Evolutionary conservation across 2,329 filamentous ascomycete species (phyloP), one percentile per base, ranked within the genome.

Genomic region (Tolypocladium album): DNA sequence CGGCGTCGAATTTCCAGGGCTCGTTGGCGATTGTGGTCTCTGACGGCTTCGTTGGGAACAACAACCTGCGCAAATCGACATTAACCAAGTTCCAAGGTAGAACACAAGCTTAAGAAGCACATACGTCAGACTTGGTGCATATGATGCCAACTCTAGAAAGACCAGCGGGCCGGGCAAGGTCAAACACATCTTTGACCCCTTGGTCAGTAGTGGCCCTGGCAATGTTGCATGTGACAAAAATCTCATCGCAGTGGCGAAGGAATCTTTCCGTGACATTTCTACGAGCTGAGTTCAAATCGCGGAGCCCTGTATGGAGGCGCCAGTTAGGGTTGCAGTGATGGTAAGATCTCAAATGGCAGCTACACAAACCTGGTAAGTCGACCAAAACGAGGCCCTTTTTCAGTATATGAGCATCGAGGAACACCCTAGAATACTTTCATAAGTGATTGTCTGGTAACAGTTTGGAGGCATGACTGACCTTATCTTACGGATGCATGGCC

Each of bases 371-470:
- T 34, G 79, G 78, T 22, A 82, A 72, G 60, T 82, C 79, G 0
- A 78, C 78, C 8, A 82, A 70, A 4, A 80, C 66, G 1, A 81
- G 69, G 0, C 79, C 79, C 58, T 74, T 77, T 60, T 76, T 78
- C 11, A 82, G 64, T 22, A 81, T 78, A 61, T 78, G 67, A 0
- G 79, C 73, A 17, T 76, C 75, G 13, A 75, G 62, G 47, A 69
- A 76, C 0, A 82, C 76, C 57, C 77, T 79, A n/a, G 22, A 20
- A 39, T 39, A 39, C 20, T 2, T 11, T 56, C 31, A 56, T n/a
- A n/a, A 24, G 22, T 45, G 2, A 13, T 2, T 9, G 8, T 3
- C n/a, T 8, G 22, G 27, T 7, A 6, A n/a, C 15, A 7, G 4
- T 36, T 1, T 20, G 3, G 20, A 2, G 20, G 55, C 71, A 9